These are phyloP conservation scores for Taiwanofungus camphoratus DNA, from an alignment of 1,284 basidiomycete genomes.

Conservation along the genomic window DNA sequence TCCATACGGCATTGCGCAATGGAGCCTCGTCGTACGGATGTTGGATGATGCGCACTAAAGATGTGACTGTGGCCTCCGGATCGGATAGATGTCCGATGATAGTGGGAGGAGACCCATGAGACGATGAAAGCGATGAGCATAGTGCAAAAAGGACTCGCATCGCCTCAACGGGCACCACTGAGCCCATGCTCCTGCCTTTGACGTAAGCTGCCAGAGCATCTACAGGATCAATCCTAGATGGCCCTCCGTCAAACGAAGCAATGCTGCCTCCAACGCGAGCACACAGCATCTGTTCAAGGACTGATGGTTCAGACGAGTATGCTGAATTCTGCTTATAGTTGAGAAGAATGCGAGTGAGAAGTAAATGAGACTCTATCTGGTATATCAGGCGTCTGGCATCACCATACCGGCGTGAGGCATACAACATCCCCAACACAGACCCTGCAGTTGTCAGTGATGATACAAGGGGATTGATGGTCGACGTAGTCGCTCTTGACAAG, in stretches of 20 bases:
- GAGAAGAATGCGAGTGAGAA: constrained; percentile 55
- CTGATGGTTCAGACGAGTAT: constrained; percentile 40
- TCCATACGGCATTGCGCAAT: constrained; percentile 76
- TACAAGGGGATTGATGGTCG: constrained; percentile 72
- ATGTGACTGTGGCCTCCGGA: constrained; percentile 59
- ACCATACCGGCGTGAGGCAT: constrained; percentile 55
- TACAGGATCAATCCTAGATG: constrained; percentile 56
- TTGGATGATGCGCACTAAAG: constrained; percentile 58
- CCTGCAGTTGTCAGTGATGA: constrained; percentile 59
- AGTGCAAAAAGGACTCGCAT: constrained; percentile 62
- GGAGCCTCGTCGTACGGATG: constrained; percentile 67
- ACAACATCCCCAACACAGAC: constrained; percentile 53
- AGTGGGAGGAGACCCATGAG: constrained; percentile 54
- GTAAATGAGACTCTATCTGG: constrained; percentile 62
- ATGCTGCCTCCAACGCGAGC: constrained; percentile 48
- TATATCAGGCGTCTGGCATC: constrained; percentile 67
- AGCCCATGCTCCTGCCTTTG: constrained; percentile 54
- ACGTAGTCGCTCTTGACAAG: constrained; percentile 64
- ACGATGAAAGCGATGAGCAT: constrained; percentile 57
- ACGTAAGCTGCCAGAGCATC: constrained; percentile 66
- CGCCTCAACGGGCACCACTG: constrained; percentile 55
- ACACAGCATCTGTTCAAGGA: constrained; percentile 73
- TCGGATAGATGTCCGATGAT: constrained; percentile 70
- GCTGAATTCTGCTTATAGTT: constrained; percentile 50
- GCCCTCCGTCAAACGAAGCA: constrained; percentile 40